Percentiles rank a stretch among this genome's conserved stretches.
These are phyloP conservation scores for Peronospora tabacina DNA, from an alignment of 352 stramenopile genomes.

Conservation along the genomic window DNA sequence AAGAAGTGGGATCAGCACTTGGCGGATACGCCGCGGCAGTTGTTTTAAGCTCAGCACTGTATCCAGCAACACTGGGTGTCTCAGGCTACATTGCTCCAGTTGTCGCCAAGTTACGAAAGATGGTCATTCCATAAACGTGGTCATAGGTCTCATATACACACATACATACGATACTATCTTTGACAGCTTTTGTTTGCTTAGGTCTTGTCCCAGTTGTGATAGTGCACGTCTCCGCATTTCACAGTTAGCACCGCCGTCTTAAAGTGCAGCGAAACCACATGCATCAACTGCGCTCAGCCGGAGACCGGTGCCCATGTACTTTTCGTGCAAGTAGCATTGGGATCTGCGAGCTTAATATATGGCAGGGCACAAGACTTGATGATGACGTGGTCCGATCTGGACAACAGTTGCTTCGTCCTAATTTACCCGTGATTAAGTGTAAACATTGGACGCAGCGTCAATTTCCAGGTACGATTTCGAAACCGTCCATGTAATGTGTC, in stretches of 20 bases:
- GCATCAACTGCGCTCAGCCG: neutral
- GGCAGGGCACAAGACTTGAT: conserved; percentile 49
- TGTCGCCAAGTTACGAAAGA: conserved; percentile 51
- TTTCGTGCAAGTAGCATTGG: conserved; percentile 21
- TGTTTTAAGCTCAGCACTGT: conserved; percentile 69
- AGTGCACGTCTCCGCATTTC: conserved; percentile 5
- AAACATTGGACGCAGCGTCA: conserved; percentile 33
- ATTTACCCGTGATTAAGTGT: conserved; percentile 42
- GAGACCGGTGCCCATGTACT: conserved; percentile 28
- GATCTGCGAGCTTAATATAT: conserved; percentile 46
- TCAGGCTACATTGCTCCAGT: conserved; percentile 67
- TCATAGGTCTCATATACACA: conserved; percentile 2
- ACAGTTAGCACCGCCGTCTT: conserved; percentile 30
- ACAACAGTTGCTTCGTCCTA: conserved; percentile 30
- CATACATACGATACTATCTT: neutral
- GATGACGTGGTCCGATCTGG: conserved; percentile 8
- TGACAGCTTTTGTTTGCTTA: neutral
- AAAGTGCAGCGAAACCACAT: conserved; percentile 23
- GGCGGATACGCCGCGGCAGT: conserved; percentile 73
- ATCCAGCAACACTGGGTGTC: conserved; percentile 70
- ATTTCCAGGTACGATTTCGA: conserved; percentile 24
- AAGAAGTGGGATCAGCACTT: conserved; percentile 58
- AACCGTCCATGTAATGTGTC: neutral
- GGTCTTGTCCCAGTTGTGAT: conserved; percentile 6
- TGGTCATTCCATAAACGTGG: conserved; percentile 32